A percentile compares a stretch with the other conserved stretches of the same genome.
phyloP scores from a whole-genome alignment of 2,329 filamentous ascomycete species.

The Scedosporium apiospermum region DNA sequence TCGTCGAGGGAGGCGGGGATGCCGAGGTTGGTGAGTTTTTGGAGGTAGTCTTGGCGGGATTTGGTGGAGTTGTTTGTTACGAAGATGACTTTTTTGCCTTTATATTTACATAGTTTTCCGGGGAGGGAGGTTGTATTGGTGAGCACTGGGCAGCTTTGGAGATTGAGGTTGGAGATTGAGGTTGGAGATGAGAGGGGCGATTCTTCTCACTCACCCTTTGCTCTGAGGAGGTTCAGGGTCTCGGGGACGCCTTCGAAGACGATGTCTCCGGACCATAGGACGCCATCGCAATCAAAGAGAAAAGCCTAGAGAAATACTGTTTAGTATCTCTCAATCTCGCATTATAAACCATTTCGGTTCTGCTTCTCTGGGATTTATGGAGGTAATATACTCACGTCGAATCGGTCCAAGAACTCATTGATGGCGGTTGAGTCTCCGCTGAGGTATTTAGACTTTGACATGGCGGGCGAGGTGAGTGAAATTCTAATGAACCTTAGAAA shows the following conservation, averaged over 20 bases:
- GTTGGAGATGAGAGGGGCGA: conserved; percentile 1
- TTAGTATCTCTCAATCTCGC: background rate
- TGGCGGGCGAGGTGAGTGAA: background rate
- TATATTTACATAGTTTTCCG: too few relatives aligned
- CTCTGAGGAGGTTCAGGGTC: conserved; percentile 73
- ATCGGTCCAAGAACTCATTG: conserved; percentile 75
- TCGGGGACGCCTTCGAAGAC: conserved; percentile 78
- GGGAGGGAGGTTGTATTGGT: too few relatives aligned
- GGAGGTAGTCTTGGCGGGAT: conserved; percentile 82
- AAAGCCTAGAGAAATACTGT: conserved; percentile 47
- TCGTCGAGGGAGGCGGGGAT: conserved; percentile 78
- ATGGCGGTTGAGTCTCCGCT: conserved; percentile 72
- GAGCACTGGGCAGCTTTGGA: background rate
- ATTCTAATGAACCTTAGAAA: background rate
- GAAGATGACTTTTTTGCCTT: conserved; percentile 87
- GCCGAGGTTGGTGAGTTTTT: conserved; percentile 74
- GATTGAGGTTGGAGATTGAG: conserved; percentile 6
- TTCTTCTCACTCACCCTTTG: conserved; percentile 49
- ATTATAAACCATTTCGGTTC: too few relatives aligned
- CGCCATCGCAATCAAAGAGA: conserved; percentile 94
- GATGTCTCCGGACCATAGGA: conserved; percentile 92
- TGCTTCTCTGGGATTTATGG: background rate
- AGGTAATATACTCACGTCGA: conserved; percentile 66
- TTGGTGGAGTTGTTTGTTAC: conserved; percentile 99
- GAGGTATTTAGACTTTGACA: conserved; percentile 48